These are phyloP conservation scores for Heliosperma pusillum DNA, from an alignment of 148 eudicot genomes.

Conservation along the genomic window DNA sequence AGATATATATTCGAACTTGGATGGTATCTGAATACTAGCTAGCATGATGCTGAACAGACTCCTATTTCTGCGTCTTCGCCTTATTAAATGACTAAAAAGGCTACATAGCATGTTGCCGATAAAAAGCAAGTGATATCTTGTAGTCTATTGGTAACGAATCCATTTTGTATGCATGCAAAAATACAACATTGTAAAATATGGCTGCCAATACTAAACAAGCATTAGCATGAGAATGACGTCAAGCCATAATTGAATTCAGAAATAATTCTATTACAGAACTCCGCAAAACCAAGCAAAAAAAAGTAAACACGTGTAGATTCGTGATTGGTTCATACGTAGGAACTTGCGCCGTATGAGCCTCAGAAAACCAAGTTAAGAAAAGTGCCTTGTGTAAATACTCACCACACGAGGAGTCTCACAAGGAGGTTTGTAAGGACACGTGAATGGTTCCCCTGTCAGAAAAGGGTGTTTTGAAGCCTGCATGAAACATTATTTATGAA, in stretches of 20 bases:
- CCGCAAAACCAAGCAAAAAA: background rate
- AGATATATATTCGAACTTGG: too few relatives aligned
- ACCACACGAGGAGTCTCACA: conserved; percentile 88
- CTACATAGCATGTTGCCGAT: background rate
- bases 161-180: background rate
- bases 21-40: background rate
- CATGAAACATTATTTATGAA: conserved; percentile 17
- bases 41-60: background rate
- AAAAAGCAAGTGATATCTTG: background rate
- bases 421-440: conserved; percentile 72
- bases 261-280: background rate
- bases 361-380: conserved; percentile 4
- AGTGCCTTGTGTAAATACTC: conserved; percentile 29
- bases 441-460: conserved; percentile 95
- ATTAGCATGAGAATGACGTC: background rate
- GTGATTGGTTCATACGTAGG: background rate
- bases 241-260: background rate
- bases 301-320: background rate
- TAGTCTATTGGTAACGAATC: background rate
- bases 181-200: background rate
- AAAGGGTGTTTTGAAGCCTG: conserved; percentile 98
- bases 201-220: background rate
- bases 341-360: background rate
- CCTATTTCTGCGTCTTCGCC: background rate
- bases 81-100: background rate